phyloP scores from a whole-genome alignment of 805 yeast genomes.

The Schwanniomyces sp. region DNA sequence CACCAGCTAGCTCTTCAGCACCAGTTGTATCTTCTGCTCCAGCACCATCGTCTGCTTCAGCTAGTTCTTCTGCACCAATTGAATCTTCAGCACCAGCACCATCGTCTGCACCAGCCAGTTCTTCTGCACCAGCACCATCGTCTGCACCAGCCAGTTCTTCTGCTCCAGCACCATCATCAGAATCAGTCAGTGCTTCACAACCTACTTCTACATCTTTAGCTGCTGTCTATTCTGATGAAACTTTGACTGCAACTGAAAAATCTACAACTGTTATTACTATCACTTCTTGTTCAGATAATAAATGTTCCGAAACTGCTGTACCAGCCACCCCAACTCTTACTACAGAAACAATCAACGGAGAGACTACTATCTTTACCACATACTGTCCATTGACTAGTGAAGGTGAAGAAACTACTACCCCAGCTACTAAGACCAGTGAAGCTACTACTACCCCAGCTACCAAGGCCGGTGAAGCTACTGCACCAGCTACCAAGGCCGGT shows the following conservation, averaged over 20 bases:
- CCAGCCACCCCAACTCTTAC: constrained; percentile 36
- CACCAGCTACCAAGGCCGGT: no score
- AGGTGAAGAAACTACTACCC: constrained; percentile 14
- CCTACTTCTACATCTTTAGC: constrained; percentile 19
- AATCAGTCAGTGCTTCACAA: constrained; percentile 14
- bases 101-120: constrained; percentile 16
- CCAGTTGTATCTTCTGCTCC: background rate
- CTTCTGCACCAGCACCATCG: background rate
- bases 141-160: background rate
- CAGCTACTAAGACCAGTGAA: background rate
- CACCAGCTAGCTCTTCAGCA: constrained; percentile 1
- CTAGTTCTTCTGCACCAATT: constrained; percentile 10
- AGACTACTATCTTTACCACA: constrained; percentile 19
- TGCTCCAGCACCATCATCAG: constrained; percentile 5
- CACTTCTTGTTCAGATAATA: constrained; percentile 37
- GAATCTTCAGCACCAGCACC: background rate
- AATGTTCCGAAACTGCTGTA: constrained; percentile 22
- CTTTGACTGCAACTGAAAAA: constrained; percentile 10
- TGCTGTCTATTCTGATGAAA: constrained; percentile 23
- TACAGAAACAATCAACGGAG: constrained; percentile 7
- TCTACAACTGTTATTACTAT: constrained; percentile 29
- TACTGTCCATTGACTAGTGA: constrained; percentile 25
- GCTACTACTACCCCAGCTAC: constrained; percentile 2
- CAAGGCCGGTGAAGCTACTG: constrained; percentile 21
- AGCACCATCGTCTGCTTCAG: constrained; percentile 14